Base-by-base conservation (phyloP, 768 basidiomycete genomes). In the Paxillus rubicundulus region DNA sequence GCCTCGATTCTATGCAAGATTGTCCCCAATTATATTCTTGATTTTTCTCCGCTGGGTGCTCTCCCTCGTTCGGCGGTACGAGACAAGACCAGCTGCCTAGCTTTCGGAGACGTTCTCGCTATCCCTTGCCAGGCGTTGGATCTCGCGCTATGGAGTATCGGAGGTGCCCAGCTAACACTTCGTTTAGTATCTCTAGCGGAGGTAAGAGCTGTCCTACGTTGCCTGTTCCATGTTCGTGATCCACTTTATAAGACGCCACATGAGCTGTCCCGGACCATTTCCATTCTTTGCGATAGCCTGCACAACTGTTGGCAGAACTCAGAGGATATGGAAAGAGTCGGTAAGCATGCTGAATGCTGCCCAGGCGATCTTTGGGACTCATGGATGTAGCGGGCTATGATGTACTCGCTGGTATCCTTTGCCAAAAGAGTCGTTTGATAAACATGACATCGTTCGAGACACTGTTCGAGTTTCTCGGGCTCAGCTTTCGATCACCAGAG, bases 241-340 rank as follows among this genome's bases (percentile, higher is more conserved):
- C 41, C 24, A 59, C 18, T 18, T 37, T 13, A 41, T 30, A 58
- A 92, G 86, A 90, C 83, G 0, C 70, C 85, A 0, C 88, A 89
- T 55, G 91, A 94, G 58, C 60, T 96, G 2, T 88, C 87, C 1
- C 74, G 85, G 14, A 79, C 90, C 0, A 68, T 94, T 6, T 74
- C 84, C 4, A 81, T 94, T 24, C 68, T 96, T 18, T 79, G 82
- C 9, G 92, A 95, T 59, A 82, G 87, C 2, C 66, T 97, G 41
- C 82, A 82, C 57, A 86, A 88, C 58, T 89, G 83, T 60, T 98
- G 95, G 95, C 82, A 90, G 61, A 92, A 92, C 61, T 94, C 90
- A 33, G 94, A 95, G 64, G 95, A 97, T 59, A 92, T 95, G 86
- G 94, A 96, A 64, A 77, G 86, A 32, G 71, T 93, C 49, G 83